Evolutionary conservation across 2,329 filamentous ascomycete species (phyloP).

Genomic region (Verticillium albo-atrum): DNA sequence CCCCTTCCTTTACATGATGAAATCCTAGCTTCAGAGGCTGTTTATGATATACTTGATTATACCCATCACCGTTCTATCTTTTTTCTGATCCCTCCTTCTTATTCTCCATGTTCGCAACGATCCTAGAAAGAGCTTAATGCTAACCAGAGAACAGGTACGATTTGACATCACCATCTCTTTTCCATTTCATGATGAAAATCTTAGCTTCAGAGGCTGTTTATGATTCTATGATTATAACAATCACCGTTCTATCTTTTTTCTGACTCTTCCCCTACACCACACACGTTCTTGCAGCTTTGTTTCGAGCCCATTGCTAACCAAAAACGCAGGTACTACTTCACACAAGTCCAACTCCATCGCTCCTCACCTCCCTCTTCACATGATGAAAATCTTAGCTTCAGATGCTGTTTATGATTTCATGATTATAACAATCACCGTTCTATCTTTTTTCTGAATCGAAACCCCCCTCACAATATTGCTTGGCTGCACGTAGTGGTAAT

Average conservation of each 20-base stretch:
- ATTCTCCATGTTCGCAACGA: constrained; percentile 5
- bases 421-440: constrained; percentile 32
- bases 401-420: constrained; percentile 45
- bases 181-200: constrained; percentile 31
- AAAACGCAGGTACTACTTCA: neutral
- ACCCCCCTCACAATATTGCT: neutral
- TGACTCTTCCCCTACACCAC: constrained; percentile 2
- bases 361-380: neutral
- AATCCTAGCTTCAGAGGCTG: constrained; percentile 37
- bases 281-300: constrained; percentile 7
- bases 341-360: too few species aligned
- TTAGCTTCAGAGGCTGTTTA: constrained; percentile 43
- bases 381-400: constrained; percentile 21
- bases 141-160: constrained; percentile 5
- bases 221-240: constrained; percentile 35
- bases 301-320: constrained; percentile 3
- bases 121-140: neutral
- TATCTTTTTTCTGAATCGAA: constrained; percentile 14
- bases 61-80: constrained; percentile 27
- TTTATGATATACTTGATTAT: constrained; percentile 41
- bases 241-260: constrained; percentile 24
- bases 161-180: neutral
- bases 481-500: neutral
- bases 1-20: constrained; percentile 30
- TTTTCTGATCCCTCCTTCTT: constrained; percentile 8